Evolutionary conservation across 768 basidiomycete species (phyloP).

Genomic region (Russula sp.): DNA sequence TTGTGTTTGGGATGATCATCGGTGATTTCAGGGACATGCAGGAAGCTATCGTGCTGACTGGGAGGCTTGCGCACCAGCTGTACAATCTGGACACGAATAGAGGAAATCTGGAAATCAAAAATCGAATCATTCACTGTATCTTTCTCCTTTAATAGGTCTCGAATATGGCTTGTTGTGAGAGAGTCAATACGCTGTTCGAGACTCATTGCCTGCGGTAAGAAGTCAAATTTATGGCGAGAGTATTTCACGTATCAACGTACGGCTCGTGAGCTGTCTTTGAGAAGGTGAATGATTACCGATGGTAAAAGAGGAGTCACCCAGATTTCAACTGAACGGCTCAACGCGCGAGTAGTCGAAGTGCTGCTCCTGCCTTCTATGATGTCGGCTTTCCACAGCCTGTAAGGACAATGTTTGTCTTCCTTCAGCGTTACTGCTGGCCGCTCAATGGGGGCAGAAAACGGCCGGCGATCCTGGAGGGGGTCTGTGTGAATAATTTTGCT

Average conservation of each 20-base stretch:
- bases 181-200: slow-evolving; percentile 15
- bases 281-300: slow-evolving; percentile 7
- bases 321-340: slow-evolving; percentile 2
- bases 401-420: slow-evolving; percentile 32
- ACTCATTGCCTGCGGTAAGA: slow-evolving; percentile 1
- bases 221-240: background rate
- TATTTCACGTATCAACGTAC: background rate
- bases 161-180: slow-evolving; percentile 5
- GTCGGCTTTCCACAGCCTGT: slow-evolving; percentile 63
- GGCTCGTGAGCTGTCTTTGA: slow-evolving; percentile 10
- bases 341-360: slow-evolving; percentile 7
- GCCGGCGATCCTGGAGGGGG: slow-evolving; percentile 8
- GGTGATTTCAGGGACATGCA: background rate
- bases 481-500: background rate
- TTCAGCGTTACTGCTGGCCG: background rate
- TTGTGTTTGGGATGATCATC: background rate
- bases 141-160: slow-evolving; percentile 1
- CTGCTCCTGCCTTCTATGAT: slow-evolving; percentile 27
- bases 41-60: background rate
- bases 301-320: slow-evolving; percentile 19
- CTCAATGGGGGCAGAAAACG: background rate
- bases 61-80: slow-evolving; percentile 1
- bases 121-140: slow-evolving; percentile 1
- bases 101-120: slow-evolving; percentile 12
- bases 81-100: slow-evolving; percentile 6